A percentile compares a stretch with the other conserved stretches of the same genome.
Conservation (phyloP, 257 asterid species). For the Solanum lycopersicoides region DNA sequence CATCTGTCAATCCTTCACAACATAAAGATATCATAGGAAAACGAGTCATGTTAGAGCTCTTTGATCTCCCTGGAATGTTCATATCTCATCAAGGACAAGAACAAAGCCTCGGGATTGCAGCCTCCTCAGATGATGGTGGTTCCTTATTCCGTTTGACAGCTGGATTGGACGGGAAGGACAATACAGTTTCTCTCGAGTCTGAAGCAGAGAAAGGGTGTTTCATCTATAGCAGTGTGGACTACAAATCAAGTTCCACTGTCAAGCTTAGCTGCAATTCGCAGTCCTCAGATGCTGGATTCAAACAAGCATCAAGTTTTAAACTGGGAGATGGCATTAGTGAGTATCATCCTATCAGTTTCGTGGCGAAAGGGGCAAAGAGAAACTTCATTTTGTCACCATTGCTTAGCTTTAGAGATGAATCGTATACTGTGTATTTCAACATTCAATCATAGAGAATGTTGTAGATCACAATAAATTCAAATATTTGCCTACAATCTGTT, state of each 20-base stretch:
- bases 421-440: conserved; percentile 75
- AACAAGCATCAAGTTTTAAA: conserved; percentile 43
- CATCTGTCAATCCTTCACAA: not conserved
- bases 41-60: conserved; percentile 56
- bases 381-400: conserved; percentile 58
- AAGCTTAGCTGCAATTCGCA: conserved; percentile 34
- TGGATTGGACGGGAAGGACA: conserved; percentile 30
- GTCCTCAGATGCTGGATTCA: conserved; percentile 25
- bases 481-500: not conserved
- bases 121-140: conserved; percentile 5
- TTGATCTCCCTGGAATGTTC: conserved; percentile 49
- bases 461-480: not conserved
- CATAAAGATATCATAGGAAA: conserved; percentile 29
- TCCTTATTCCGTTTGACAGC: conserved; percentile 27
- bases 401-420: conserved; percentile 67
- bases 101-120: conserved; percentile 20
- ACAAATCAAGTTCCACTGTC: conserved; percentile 10
- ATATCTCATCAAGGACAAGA: conserved; percentile 47
- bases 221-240: conserved; percentile 18
- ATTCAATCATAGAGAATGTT: not conserved
- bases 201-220: conserved; percentile 34
- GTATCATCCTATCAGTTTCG: conserved; percentile 77
- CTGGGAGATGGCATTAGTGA: conserved; percentile 40
- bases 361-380: conserved; percentile 53
- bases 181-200: conserved; percentile 43